These are phyloP conservation scores for Agaricus bisporus DNA, from an alignment of 768 basidiomycete genomes.

Conservation along the genomic window DNA sequence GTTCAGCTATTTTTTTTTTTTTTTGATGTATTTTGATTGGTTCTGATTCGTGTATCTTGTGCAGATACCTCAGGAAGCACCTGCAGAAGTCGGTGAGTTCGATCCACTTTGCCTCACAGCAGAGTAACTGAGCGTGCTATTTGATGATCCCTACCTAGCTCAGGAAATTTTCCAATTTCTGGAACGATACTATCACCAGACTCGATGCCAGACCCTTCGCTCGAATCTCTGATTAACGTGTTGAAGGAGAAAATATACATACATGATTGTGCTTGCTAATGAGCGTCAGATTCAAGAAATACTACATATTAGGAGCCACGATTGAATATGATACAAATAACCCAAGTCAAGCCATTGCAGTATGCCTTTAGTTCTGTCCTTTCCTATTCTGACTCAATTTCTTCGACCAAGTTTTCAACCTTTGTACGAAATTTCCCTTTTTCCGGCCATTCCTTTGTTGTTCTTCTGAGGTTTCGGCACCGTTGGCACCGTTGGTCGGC, in stretches of 20 bases:
- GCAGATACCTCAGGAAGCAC: constrained; percentile 37
- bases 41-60: not conserved
- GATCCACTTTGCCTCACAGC: not conserved
- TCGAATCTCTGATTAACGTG: not conserved
- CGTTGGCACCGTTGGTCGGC: not conserved
- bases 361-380: not conserved
- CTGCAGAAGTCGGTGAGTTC: constrained; percentile 20
- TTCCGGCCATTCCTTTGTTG: not conserved
- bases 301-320: not conserved
- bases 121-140: not conserved
- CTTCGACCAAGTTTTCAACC: constrained; percentile 5
- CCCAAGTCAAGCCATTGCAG: not conserved
- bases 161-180: not conserved
- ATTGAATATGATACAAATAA: not conserved
- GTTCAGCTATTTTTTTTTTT: constrained; percentile 1
- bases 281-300: not conserved
- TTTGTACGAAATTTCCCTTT: constrained; percentile 1
- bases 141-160: not conserved
- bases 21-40: not conserved
- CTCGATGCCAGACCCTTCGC: not conserved
- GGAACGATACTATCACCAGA: not conserved
- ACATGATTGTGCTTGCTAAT: not conserved
- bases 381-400: constrained; percentile 7
- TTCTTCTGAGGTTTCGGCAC: not conserved
- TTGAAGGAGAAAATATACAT: not conserved